Percentiles rank a stretch among this genome's conserved stretches.
Conservation (phyloP, 768 basidiomycete species). For the Hirschioporus abietinus region DNA sequence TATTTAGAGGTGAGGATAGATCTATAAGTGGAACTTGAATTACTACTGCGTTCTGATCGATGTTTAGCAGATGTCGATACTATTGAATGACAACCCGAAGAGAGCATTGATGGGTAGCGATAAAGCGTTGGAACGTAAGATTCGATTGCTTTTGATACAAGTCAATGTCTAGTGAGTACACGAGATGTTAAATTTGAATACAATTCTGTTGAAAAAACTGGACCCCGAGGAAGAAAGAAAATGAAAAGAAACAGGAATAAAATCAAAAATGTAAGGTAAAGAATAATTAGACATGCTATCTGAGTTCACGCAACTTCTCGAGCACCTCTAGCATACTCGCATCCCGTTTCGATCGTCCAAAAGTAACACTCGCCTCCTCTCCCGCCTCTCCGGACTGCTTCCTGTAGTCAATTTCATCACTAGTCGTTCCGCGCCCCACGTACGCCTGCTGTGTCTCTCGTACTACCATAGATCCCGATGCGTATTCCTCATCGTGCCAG, state of each 20-base stretch:
- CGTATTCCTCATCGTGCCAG: neutral
- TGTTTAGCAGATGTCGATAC: too few species aligned
- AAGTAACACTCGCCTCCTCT: slow-evolving; percentile 37
- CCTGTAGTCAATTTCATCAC: slow-evolving; percentile 33
- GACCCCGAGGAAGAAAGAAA: neutral
- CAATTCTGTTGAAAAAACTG: neutral
- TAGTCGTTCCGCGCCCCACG: slow-evolving; percentile 4
- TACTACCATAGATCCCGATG: neutral
- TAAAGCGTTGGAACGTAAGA: neutral
- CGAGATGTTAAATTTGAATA: neutral
- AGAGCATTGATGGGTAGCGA: too few species aligned
- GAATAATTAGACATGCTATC: slow-evolving; percentile 10
- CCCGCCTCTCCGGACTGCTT: slow-evolving; percentile 26
- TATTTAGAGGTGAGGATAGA: neutral
- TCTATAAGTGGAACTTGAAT: neutral
- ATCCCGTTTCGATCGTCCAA: slow-evolving; percentile 22
- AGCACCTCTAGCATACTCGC: slow-evolving; percentile 39
- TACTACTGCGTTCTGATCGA: too few species aligned
- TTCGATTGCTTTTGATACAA: neutral
- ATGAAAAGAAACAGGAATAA: neutral
- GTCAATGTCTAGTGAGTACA: neutral
- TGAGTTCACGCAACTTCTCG: slow-evolving; percentile 38
- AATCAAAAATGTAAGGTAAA: neutral
- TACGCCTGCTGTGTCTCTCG: neutral
- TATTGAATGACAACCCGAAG: too few species aligned